Evolutionary conservation across 441 rosid genomes (phyloP).

Genomic region (Brassica hybrid): DNA sequence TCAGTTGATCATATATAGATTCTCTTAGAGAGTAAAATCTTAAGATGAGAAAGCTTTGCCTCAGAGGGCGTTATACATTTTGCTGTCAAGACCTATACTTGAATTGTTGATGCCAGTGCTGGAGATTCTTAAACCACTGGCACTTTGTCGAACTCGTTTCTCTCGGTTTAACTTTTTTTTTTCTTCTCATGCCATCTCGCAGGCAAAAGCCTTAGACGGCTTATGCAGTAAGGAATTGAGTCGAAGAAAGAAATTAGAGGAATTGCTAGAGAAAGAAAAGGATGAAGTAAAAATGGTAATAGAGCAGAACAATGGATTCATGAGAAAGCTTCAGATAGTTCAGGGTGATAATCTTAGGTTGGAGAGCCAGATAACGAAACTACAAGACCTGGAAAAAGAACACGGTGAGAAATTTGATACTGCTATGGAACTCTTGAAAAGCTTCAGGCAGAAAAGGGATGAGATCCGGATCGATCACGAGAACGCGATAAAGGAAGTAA

Average conservation of each 20-base stretch:
- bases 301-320: slow-evolving; percentile 50
- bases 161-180: background rate
- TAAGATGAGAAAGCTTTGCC: slow-evolving; percentile 14
- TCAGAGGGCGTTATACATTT: slow-evolving; percentile 2
- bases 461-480: slow-evolving; percentile 61
- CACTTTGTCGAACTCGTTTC: background rate
- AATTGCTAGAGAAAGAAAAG: too few relatives aligned
- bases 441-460: slow-evolving; percentile 74
- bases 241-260: slow-evolving; percentile 69
- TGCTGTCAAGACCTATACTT: slow-evolving; percentile 2
- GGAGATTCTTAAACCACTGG: background rate
- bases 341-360: slow-evolving; percentile 57
- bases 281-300: slow-evolving; percentile 53
- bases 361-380: slow-evolving; percentile 56
- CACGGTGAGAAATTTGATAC: slow-evolving; percentile 82
- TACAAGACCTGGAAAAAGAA: slow-evolving; percentile 51
- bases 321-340: slow-evolving; percentile 57
- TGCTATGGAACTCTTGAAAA: slow-evolving; percentile 84
- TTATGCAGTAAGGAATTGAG: slow-evolving; percentile 63
- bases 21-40: background rate
- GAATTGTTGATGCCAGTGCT: background rate
- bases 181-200: slow-evolving; percentile 37
- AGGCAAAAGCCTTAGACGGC: slow-evolving; percentile 71
- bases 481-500: slow-evolving; percentile 55
- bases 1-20: slow-evolving; percentile 18